phyloP scores from a whole-genome alignment of 306 rosid genomes.

The Castanea mollissima region DNA sequence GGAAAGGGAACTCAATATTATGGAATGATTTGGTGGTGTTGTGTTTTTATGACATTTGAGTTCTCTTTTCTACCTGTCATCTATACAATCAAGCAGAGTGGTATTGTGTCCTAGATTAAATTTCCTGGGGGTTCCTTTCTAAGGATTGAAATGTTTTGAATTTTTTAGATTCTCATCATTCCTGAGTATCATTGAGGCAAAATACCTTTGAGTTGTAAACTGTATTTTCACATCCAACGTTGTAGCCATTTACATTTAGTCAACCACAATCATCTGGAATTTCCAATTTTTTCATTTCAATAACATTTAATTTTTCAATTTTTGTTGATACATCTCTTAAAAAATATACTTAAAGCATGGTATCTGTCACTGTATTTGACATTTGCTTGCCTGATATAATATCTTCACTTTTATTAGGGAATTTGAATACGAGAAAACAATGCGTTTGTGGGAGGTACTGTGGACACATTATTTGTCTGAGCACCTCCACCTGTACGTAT shows the following conservation, averaged over 20 bases:
- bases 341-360: background rate
- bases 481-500: conserved; percentile 88
- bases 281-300: background rate
- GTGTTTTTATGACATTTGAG: background rate
- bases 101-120: background rate
- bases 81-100: background rate
- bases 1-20: background rate
- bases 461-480: conserved; percentile 91
- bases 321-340: background rate
- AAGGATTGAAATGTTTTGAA: background rate
- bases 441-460: conserved; percentile 92
- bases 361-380: background rate
- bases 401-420: conserved; percentile 52
- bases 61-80: background rate
- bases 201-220: background rate
- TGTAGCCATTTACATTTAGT: background rate
- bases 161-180: background rate
- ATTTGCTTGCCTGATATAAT: background rate
- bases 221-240: background rate
- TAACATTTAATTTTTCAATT: background rate
- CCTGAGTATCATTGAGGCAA: background rate
- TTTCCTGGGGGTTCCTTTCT: too few relatives aligned
- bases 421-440: conserved; percentile 67
- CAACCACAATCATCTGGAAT: background rate
- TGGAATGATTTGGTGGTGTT: background rate